Base-by-base conservation (phyloP, 192 early-diverging fungal species). In the Coemansia sp. region DNA sequence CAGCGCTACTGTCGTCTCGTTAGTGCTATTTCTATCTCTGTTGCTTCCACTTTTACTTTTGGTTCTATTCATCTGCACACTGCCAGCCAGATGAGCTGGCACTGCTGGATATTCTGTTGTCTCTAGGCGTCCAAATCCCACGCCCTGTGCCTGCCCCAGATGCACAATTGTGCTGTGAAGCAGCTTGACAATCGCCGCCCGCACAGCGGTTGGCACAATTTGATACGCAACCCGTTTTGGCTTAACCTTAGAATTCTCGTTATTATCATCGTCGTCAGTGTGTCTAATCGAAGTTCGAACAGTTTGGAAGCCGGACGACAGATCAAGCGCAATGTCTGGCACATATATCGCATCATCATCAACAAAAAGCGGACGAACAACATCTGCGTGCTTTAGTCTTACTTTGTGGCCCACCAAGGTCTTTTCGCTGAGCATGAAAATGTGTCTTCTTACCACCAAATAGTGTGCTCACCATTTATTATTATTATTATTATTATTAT, bases 141-240 rank as follows among this genome's bases (percentile, higher is more conserved):
- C 12, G 8, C 15, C 6, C 15, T 49, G 66, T 13, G 61, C 19
- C 62, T 68, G 72, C 0, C 66, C 66, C 10, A 60, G 26, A 41
- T 68, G 45, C 22, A 74, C 40, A 13, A 74, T 42, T 37, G 48
- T 63, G 18, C 60, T 47, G 26, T 55, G 49, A 21, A 74, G 48
- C 8, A 52, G 32, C 54, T 41, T 41, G 7, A 65, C 66, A 60
- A 74, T 49, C 61, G 42, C 37, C 11, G 72, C 66, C 32, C 72
- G 52, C 41, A 62, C 13, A 19, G 52, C 62, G 52, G 47, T 70
- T 11, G 52, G 37, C 45, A 63, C 51, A 7, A 42, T 36, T 37
- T 55, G 66, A 42, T 67, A 67, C 16, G 66, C 32, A 41, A 66
- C 21, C 15, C 47, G 47, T n/a, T 1, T 49, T n/a, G 26, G 26